Percentiles rank a stretch among this genome's conserved stretches.
phyloP scores from a whole-genome alignment of 2,329 filamentous ascomycete genomes.

The Penicillium sp. region DNA sequence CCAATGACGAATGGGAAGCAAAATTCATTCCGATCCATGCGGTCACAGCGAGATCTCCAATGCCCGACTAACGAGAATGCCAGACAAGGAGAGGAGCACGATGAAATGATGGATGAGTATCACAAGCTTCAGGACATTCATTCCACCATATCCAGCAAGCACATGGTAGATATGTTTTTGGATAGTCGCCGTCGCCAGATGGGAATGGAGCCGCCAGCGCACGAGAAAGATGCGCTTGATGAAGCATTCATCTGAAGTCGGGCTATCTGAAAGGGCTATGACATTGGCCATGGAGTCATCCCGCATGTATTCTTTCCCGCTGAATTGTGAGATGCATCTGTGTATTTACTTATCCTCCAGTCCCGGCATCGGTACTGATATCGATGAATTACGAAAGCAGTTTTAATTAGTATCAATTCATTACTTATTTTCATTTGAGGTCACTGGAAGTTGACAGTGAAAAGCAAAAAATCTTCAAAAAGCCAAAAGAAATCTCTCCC shows the following conservation, averaged over 20 bases:
- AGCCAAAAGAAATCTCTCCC: conserved; percentile 26
- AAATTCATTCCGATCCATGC: conserved; percentile 29
- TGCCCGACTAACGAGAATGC: conserved; percentile 33
- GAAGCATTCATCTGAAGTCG: conserved; percentile 29
- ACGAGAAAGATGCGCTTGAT: conserved; percentile 15
- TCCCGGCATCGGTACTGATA: neutral
- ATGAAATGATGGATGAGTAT: conserved; percentile 18
- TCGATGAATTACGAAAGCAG: neutral
- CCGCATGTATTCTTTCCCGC: conserved; percentile 1
- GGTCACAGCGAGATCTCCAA: conserved; percentile 20
- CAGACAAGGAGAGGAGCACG: conserved; percentile 16
- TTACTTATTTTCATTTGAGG: neutral
- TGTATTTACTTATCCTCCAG: neutral
- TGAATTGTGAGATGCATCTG: neutral
- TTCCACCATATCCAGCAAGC: conserved; percentile 34
- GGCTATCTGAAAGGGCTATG: conserved; percentile 24
- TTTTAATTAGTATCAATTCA: neutral
- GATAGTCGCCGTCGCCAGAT: conserved; percentile 32
- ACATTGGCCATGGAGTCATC: neutral
- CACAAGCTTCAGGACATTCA: conserved; percentile 22
- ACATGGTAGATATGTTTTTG: conserved; percentile 41
- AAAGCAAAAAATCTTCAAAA: neutral
- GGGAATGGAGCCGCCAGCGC: neutral
- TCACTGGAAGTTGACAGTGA: neutral
- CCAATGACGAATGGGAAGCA: conserved; percentile 23